Base-by-base conservation (phyloP, 169 alveolate species). In the Theileria annulata region DNA sequence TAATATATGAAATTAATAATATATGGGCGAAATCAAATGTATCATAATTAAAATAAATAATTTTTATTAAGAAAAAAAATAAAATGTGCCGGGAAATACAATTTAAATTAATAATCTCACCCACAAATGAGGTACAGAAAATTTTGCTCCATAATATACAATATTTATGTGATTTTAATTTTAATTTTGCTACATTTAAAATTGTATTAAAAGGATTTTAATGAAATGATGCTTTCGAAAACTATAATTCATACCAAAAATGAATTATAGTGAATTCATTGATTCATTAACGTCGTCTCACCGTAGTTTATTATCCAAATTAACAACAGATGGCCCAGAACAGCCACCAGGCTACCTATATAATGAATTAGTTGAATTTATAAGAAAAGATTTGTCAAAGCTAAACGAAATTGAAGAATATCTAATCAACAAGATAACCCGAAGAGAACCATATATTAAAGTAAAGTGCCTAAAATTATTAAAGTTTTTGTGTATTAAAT, bases 261-360 rank as follows among this genome's bases (percentile, higher is more conserved):
- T 76, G 85, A 68, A 25, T 27, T 62, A 64, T 31, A 62, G 58
- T 25, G 85, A 82, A 37, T n/a, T 47, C 17, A 51, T 82, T 27
- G 71, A 33, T 31, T 71, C 79, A 56, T 58, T 71, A 25, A 82
- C 68, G 56, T 37, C 85, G 13, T 23, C 73, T 21, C 81, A 82
- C 76, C 79, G 80, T 30, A 76, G 31, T 71, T 72, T 78, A 31
- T 64, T 90, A 37, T 83, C 87, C 71, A 82, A 84, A 69, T 87
- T 91, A 17, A 87, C 92, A 9, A 82, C 92, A 49, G 88, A 91
- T 23, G 87, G 87, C 64, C 82, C 88, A 51, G 94, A 90, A 37
- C 92, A 91, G 2, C 85, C 92, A 9, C 94, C 94, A 8, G 94
- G 94, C 0, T 90, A 90, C 62, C 59, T 90, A 56, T 90, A 86